Base-by-base conservation (phyloP, 768 basidiomycete species). In the Boletus pseudopeckii region DNA sequence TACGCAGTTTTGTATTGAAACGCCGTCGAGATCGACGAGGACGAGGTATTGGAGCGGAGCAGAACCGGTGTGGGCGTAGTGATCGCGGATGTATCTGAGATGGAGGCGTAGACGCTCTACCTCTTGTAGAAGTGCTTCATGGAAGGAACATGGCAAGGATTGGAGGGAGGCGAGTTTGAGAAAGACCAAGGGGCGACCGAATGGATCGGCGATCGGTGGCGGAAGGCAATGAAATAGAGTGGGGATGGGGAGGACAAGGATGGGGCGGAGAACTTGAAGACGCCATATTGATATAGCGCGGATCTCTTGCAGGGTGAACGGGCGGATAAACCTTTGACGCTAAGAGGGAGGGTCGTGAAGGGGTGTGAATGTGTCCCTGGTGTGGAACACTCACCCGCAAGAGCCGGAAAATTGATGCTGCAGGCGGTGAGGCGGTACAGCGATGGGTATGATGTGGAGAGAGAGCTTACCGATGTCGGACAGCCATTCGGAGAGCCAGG, bases 301-400 rank as follows among this genome's bases (percentile, higher is more conserved):
- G 36, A 84, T 72, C 33, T 81, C 77, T 70, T 86, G 81, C 62
- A 86, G 65, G 18, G 84, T 76, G 56, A 86, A 83, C 0, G 84
- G 80, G 48, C 74, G 73, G 37, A 78, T 83, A 58, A 86, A 90
- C 54, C 81, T 78, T 65, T 88, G 82, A 58, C 84, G 80, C 88
- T 90, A 45, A 10, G 14, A 17, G 15, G 20, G 28, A 20, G 51
- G 38, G 62, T 48, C 50, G 28, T 54, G 44, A 52, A 44, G 36
- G 49, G 34, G 18, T 49, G 43, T 43, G 49, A 41, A 52, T 46
- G 41, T 20, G 48, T 6, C 13, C 17, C 34, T 48, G 53, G 52
- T 2, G 11, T 11, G 15, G 22, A n/a, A 22, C 11, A 71, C 78
- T 63, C 68, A 86, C 88, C 72, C 80, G 80, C 46, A 80, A 74